A percentile compares a stretch with the other conserved stretches of the same genome.
These are phyloP conservation scores for Ogataea polymorpha DNA, from an alignment of 805 yeast species.

Conservation along the genomic window DNA sequence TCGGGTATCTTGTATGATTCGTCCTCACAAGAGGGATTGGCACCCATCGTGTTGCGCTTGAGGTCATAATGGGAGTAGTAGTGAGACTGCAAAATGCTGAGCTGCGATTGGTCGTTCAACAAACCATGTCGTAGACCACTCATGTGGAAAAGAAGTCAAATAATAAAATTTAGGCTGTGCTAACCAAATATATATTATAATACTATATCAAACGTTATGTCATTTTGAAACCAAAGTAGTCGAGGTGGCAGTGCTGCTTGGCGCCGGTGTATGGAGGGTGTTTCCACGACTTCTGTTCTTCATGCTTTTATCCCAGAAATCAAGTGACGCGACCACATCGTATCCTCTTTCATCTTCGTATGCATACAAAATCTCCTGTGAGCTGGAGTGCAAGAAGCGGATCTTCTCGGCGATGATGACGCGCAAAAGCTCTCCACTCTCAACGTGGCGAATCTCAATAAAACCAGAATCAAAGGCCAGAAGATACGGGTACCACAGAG, in stretches of 20 bases:
- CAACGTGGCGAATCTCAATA: conserved; percentile 90
- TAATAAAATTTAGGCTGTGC: conserved; percentile 3
- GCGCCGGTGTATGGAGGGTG: conserved; percentile 4
- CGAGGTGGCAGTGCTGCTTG: background rate
- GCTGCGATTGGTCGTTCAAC: conserved; percentile 29
- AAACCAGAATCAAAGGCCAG: conserved; percentile 87
- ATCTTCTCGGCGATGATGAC: conserved; percentile 93
- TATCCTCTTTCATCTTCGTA: conserved; percentile 87
- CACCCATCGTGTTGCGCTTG: conserved; percentile 88
- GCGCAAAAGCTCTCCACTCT: conserved; percentile 77
- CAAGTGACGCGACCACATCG: conserved; percentile 89
- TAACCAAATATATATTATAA: background rate
- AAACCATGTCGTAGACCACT: conserved; percentile 31
- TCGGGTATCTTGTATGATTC: conserved; percentile 73
- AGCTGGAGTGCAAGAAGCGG: conserved; percentile 80
- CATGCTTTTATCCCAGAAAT: conserved; percentile 66
- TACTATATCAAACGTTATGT: background rate
- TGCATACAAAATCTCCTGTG: conserved; percentile 90
- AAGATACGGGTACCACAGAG: conserved; percentile 90
- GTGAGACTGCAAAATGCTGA: conserved; percentile 30
- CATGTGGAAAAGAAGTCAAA: conserved; percentile 1
- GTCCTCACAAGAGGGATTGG: conserved; percentile 63
- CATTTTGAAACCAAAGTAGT: conserved; percentile 2
- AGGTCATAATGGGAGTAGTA: conserved; percentile 69
- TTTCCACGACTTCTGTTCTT: conserved; percentile 26